Evolutionary conservation across 106 monocot species (phyloP).

Genomic region (Triglochin maritima): DNA sequence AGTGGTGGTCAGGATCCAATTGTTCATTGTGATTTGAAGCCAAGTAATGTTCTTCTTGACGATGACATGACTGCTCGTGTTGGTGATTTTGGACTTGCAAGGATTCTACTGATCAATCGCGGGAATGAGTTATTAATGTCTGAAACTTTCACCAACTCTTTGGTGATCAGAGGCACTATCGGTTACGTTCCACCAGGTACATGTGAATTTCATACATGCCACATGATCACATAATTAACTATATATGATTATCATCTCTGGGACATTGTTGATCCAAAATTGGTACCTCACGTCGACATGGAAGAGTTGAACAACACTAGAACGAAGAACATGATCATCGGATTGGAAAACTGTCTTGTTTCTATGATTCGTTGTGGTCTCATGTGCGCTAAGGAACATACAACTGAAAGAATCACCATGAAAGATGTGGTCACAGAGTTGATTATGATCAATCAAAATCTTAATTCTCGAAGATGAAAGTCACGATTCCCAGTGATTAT

Average conservation of each 20-base stretch:
- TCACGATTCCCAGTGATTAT: too few relatives aligned
- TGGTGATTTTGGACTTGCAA: slow-evolving; percentile 62
- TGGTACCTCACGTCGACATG: background rate
- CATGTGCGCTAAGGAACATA: slow-evolving; percentile 6
- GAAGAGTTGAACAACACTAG: background rate
- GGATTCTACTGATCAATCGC: slow-evolving; percentile 14
- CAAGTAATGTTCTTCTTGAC: slow-evolving; percentile 10
- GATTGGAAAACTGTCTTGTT: background rate
- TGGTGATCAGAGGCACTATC: slow-evolving; percentile 45
- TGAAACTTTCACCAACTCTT: background rate
- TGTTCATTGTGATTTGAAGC: slow-evolving; percentile 18
- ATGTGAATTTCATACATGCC: background rate
- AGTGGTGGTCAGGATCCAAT: background rate
- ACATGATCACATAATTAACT: background rate
- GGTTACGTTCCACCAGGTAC: slow-evolving; percentile 78
- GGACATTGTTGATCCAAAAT: slow-evolving; percentile 1
- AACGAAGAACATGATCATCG: background rate
- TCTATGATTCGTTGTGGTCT: slow-evolving; percentile 7
- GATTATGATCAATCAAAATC: too few relatives aligned
- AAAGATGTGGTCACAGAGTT: slow-evolving; percentile 1
- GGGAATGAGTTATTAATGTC: background rate
- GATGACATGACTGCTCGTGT: background rate
- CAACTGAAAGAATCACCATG: slow-evolving; percentile 11
- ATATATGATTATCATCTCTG: background rate
- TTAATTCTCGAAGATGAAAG: too few relatives aligned